Percentiles rank a stretch among this genome's conserved stretches.
Conservation (phyloP, 768 basidiomycete species). For the Brasilioporus rufonigricans region DNA sequence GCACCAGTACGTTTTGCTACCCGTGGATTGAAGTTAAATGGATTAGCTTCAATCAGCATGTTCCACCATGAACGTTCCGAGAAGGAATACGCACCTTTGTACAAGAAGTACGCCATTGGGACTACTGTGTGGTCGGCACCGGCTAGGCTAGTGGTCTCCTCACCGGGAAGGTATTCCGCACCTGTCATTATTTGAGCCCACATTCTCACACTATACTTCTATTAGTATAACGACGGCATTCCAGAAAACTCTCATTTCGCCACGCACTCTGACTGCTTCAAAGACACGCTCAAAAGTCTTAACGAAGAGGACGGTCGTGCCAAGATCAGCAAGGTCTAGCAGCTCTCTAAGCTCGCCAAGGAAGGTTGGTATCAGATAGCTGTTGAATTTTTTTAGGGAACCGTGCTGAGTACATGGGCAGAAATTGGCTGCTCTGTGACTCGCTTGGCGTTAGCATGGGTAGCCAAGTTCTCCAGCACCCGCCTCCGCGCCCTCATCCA, state of each 20-base stretch:
- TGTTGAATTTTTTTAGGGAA: neutral
- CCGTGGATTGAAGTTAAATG: no score
- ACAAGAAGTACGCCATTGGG: conserved; percentile 45
- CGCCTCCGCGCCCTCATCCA: no score
- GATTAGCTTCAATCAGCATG: conserved; percentile 34
- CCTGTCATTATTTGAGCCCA: neutral
- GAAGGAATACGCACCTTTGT: conserved; percentile 50
- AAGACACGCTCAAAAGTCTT: conserved; percentile 43
- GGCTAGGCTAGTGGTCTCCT: conserved; percentile 52
- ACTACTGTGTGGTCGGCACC: conserved; percentile 57
- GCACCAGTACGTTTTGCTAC: conserved; percentile 33
- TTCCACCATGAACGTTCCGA: conserved; percentile 51
- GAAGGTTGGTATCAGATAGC: conserved; percentile 14
- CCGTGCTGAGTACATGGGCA: conserved; percentile 10
- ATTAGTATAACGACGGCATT: conserved; percentile 48
- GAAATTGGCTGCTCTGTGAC: conserved; percentile 47
- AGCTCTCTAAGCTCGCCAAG: conserved; percentile 46
- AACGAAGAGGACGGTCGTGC: conserved; percentile 39
- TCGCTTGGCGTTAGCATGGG: conserved; percentile 59
- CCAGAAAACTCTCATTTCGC: conserved; percentile 52
- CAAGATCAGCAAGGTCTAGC: conserved; percentile 50
- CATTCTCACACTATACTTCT: neutral
- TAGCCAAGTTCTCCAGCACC: no score
- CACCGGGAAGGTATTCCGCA: conserved; percentile 44
- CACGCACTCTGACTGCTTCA: conserved; percentile 46